These are phyloP conservation scores for Axilococcus clingmanii DNA, from an alignment of 139 green algal genomes.

Conservation along the genomic window DNA sequence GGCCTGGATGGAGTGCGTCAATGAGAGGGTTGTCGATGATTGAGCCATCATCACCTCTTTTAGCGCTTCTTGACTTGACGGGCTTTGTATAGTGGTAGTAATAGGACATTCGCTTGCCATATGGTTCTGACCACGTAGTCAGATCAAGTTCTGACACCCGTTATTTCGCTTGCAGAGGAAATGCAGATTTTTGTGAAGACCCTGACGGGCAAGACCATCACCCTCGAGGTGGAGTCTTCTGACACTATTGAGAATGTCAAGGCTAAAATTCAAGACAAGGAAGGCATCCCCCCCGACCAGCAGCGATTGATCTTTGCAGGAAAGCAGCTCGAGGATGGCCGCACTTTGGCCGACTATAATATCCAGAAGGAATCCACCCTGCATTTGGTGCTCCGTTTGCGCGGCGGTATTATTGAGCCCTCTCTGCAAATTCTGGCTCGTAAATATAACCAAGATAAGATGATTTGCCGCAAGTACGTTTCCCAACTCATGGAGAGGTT, in stretches of 20 bases:
- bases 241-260: slow-evolving; percentile 64
- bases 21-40: too few relatives aligned
- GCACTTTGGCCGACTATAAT: slow-evolving; percentile 94
- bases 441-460: slow-evolving; percentile 99
- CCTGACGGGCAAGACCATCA: slow-evolving; percentile 72
- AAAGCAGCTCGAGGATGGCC: slow-evolving; percentile 97
- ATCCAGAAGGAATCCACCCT: slow-evolving; percentile 97
- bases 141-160: too few relatives aligned
- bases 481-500: too few relatives aligned
- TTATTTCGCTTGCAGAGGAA: not conserved
- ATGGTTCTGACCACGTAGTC: too few relatives aligned
- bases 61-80: too few relatives aligned
- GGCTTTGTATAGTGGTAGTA: too few relatives aligned
- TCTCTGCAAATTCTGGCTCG: slow-evolving; percentile 92
- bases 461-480: slow-evolving; percentile 99
- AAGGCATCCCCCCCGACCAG: slow-evolving; percentile 92
- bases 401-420: slow-evolving; percentile 98
- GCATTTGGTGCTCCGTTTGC: slow-evolving; percentile 96
- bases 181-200: slow-evolving; percentile 82
- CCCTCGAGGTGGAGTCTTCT: slow-evolving; percentile 18
- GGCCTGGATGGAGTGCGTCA: too few relatives aligned
- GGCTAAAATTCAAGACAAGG: slow-evolving; percentile 83
- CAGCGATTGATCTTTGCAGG: slow-evolving; percentile 96
- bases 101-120: too few relatives aligned
- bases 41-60: too few relatives aligned